phyloP scores from a whole-genome alignment of 2,329 filamentous ascomycete genomes.

The Penicillium sp. region DNA sequence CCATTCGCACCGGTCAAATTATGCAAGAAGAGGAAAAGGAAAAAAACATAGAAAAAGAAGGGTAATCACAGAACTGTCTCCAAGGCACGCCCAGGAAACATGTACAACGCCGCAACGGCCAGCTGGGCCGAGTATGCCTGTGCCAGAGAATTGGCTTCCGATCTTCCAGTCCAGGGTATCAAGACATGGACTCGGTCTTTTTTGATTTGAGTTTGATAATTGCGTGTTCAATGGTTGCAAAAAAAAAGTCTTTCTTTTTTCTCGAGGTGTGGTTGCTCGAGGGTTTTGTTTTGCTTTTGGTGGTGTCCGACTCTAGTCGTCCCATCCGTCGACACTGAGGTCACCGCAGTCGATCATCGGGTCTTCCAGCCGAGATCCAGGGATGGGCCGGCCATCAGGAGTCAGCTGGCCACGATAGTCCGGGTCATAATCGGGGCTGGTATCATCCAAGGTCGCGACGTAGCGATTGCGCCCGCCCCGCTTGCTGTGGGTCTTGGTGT shows the following conservation, averaged over 20 bases:
- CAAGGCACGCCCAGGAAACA: conserved; percentile 14
- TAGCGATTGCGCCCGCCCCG: conserved; percentile 43
- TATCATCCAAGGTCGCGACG: conserved; percentile 42
- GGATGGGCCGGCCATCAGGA: conserved; percentile 39
- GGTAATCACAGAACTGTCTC: conserved; percentile 16
- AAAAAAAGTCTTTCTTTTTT: conserved; percentile 2
- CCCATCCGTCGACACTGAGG: conserved; percentile 31
- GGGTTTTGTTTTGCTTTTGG: conserved; percentile 10
- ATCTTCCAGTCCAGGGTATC: conserved; percentile 25
- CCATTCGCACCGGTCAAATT: conserved; percentile 21
- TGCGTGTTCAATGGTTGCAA: background rate
- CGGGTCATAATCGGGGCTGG: conserved; percentile 40
- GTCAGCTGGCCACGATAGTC: conserved; percentile 43
- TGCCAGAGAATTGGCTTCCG: conserved; percentile 10
- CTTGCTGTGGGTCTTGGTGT: conserved; percentile 45
- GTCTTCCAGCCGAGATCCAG: conserved; percentile 34
- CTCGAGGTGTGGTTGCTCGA: background rate
- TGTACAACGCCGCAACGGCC: conserved; percentile 22
- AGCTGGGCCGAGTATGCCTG: conserved; percentile 14
- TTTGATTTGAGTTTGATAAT: background rate
- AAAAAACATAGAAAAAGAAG: conserved; percentile 7
- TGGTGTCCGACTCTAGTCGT: conserved; percentile 22
- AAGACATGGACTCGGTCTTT: conserved; percentile 7
- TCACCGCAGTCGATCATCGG: conserved; percentile 31
- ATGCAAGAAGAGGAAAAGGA: conserved; percentile 20